Evolutionary conservation across 306 rosid genomes (phyloP).

Genomic region (Prunus kanzakura): DNA sequence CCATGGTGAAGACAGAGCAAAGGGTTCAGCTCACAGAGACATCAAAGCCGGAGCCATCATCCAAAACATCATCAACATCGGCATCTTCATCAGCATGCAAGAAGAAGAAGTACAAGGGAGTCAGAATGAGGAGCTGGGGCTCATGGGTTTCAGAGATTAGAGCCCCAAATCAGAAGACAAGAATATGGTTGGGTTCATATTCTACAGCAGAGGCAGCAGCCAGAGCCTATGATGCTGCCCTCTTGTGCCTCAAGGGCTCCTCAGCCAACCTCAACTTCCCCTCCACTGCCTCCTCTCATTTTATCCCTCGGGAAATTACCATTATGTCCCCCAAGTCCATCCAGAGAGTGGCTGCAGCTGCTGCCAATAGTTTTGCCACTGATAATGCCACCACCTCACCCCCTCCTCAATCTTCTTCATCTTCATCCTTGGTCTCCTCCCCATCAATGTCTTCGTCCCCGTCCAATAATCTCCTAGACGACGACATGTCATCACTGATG

Average conservation of each 20-base stretch:
- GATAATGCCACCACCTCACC: slow-evolving; percentile 31
- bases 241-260: slow-evolving; percentile 88
- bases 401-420: slow-evolving; percentile 41
- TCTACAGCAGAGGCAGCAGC: slow-evolving; percentile 97
- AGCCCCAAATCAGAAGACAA: slow-evolving; percentile 93
- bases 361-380: slow-evolving; percentile 47
- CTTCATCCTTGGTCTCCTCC: slow-evolving; percentile 43
- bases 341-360: slow-evolving; percentile 87
- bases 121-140: slow-evolving; percentile 98
- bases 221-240: slow-evolving; percentile 97
- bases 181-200: slow-evolving; percentile 96
- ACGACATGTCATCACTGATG: slow-evolving; percentile 35
- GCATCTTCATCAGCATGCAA: slow-evolving; percentile 17
- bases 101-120: slow-evolving; percentile 86
- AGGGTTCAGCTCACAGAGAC: slow-evolving; percentile 40
- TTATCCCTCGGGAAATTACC: slow-evolving; percentile 39
- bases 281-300: slow-evolving; percentile 21
- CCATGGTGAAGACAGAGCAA: slow-evolving; percentile 76
- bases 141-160: slow-evolving; percentile 97
- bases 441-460: slow-evolving; percentile 46
- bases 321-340: slow-evolving; percentile 83
- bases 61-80: slow-evolving; percentile 9
- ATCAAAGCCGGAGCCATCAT: slow-evolving; percentile 18
- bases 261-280: slow-evolving; percentile 87
- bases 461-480: slow-evolving; percentile 41